Percentiles rank a stretch among this genome's conserved stretches.
Evolutionary conservation across 2,329 filamentous ascomycete species (phyloP).

Genomic region (Colletotrichum melonis): DNA sequence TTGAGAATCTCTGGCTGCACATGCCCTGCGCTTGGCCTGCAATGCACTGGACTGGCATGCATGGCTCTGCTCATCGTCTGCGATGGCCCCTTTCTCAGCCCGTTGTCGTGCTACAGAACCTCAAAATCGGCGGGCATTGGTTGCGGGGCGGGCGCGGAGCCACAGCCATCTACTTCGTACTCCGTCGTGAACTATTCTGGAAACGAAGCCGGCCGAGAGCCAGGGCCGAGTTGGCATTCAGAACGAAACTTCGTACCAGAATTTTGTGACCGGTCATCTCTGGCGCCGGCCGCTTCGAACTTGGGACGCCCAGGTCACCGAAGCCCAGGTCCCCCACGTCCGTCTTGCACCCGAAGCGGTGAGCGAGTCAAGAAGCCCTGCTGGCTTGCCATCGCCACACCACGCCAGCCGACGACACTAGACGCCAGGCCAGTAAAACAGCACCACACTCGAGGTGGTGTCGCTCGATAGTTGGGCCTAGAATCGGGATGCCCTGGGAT

Average conservation of each 20-base stretch:
- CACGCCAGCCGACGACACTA: conserved; percentile 16
- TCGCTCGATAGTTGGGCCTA: conserved; percentile 6
- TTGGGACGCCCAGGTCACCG: background rate
- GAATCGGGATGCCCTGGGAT: conserved; percentile 14
- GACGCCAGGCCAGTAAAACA: conserved; percentile 6
- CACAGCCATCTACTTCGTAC: background rate
- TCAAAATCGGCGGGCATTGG: background rate
- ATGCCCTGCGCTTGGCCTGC: conserved; percentile 13
- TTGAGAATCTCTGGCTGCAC: background rate
- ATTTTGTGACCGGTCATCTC: conserved; percentile 14
- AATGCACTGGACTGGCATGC: conserved; percentile 15
- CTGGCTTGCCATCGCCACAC: conserved; percentile 7
- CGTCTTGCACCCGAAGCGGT: conserved; percentile 32
- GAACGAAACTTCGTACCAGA: background rate
- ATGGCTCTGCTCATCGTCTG: background rate
- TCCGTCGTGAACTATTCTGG: background rate
- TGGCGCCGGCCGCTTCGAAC: conserved; percentile 1
- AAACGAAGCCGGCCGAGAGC: background rate
- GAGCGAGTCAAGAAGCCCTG: conserved; percentile 35
- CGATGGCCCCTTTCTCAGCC: background rate
- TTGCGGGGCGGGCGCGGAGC: conserved; percentile 1
- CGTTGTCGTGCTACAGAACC: conserved; percentile 10
- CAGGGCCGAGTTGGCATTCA: background rate
- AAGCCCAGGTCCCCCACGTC: conserved; percentile 8
- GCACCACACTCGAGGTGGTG: conserved; percentile 5